Evolutionary conservation across 2,329 filamentous ascomycete species (phyloP).

Genomic region (Sphaerostilbella broomeana): DNA sequence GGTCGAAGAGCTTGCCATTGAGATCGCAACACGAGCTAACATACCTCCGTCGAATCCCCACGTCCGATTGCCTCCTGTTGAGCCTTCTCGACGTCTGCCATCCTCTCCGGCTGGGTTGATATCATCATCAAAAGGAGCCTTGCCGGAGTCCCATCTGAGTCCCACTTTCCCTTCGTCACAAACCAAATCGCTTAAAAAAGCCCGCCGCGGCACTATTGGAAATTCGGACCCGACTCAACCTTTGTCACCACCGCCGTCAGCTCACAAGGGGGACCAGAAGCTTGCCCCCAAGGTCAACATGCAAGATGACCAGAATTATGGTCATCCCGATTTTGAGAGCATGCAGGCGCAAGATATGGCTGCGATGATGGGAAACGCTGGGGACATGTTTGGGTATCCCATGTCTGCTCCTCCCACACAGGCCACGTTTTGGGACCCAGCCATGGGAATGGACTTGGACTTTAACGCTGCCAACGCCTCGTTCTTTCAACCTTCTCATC

Average conservation of each 20-base stretch:
- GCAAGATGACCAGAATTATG: slow-evolving; percentile 52
- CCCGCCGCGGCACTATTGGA: slow-evolving; percentile 35
- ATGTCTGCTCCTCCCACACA: slow-evolving; percentile 51
- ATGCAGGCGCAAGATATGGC: slow-evolving; percentile 45
- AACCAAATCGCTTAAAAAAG: slow-evolving; percentile 36
- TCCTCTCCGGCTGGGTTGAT: slow-evolving; percentile 48
- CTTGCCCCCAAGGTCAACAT: slow-evolving; percentile 49
- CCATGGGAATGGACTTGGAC: slow-evolving; percentile 56
- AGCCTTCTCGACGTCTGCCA: slow-evolving; percentile 49
- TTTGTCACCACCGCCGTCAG: slow-evolving; percentile 54
- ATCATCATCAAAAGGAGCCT: slow-evolving; percentile 25
- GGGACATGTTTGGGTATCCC: slow-evolving; percentile 54
- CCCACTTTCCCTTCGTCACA: slow-evolving; percentile 20
- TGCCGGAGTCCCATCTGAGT: slow-evolving; percentile 24
- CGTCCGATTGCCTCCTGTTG: slow-evolving; percentile 52
- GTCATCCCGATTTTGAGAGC: slow-evolving; percentile 44
- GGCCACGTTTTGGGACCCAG: slow-evolving; percentile 51
- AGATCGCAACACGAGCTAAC: slow-evolving; percentile 56
- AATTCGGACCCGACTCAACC: slow-evolving; percentile 39
- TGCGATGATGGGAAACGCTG: slow-evolving; percentile 39
- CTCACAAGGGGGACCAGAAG: slow-evolving; percentile 49
- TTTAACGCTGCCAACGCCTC: slow-evolving; percentile 40
- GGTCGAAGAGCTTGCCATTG: slow-evolving; percentile 40
- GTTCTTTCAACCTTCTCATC: slow-evolving; percentile 39
- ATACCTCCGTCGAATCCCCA: slow-evolving; percentile 50